Base-by-base conservation (phyloP, 768 basidiomycete genomes). In the Termitomyces sp. region DNA sequence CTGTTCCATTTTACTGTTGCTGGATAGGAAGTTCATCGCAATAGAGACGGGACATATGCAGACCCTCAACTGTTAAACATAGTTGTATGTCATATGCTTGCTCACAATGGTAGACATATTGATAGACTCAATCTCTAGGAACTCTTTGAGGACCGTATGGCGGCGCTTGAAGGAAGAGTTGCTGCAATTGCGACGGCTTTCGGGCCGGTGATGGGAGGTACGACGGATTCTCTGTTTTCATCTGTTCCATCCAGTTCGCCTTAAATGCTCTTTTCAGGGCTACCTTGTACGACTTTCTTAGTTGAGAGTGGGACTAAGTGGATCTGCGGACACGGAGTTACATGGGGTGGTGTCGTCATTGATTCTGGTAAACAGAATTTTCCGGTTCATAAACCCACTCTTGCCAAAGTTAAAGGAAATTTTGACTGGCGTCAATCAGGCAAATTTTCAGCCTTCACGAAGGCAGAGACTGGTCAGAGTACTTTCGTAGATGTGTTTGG, bases 91-190 rank as follows among this genome's bases (percentile, higher is more conserved):
- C 3, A 22, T 14, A 24, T 24, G 20, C 22, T 22, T 24, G 10
- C 13, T 24, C 4, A 18, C n/a, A 5, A 5, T 2, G n/a, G 24
- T 18, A 33, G 3, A 9, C 18, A n/a, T n/a, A 36, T 30, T 33
- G 40, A 54, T 27, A 10, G 9, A 4, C 14, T 14, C 5, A 16
- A 13, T 13, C 5, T 43, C 43, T 47, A 54, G 53, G 85, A 85
- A 53, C 86, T 91, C 1, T 91, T 93, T 61, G 91, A 93, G 69
- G 79, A 87, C 52, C 83, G 91, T 13, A 85, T 92, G 30, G 86
- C 88, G 2, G 87, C 88, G 0, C 78, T 93, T 22, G 91, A 93
- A 67, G 88, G 89, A 14, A 91, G 91, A 22, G 76, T 75, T 1
- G 89, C 88, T 1, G 90, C 90, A 7, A 79, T 93, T 3, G 89